Base-by-base conservation (phyloP, 257 asterid genomes). In the Penstemon newberryi region DNA sequence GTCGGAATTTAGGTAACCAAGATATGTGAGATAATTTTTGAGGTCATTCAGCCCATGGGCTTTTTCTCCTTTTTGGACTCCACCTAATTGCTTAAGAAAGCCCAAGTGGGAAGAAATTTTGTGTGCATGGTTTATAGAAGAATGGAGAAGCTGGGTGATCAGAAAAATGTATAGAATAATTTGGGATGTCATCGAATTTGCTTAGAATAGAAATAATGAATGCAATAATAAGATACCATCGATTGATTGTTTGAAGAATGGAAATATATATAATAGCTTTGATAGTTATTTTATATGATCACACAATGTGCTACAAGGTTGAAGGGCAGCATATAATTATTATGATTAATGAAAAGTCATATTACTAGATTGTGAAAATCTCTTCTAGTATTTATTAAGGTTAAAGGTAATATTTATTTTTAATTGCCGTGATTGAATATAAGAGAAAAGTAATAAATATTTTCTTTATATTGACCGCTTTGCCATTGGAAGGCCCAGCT, bases 11-110 rank as follows among this genome's bases (percentile, higher is more conserved):
- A 46, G 12, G n/a, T 71, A 66, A 12, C 70, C 77, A 0, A 71
- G 73, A 59, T 60, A 49, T 0, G 66, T 13, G 19, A 71, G 69
- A 38, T 76, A 41, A 8, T 66, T 65, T 72, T 71, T 66, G 1
- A 71, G 6, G 4, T 66, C 70, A 33, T 54, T 8, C 33, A 66
- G 11, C 3, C 70, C 70, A 65, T 42, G 3, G 0, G 3, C 37
- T 8, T 39, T 0, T 1, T 75, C 42, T 47, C 76, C 69, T 53
- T 52, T 65, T 55, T 41, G 42, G n/a, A 51, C 43, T 51, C 51
- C 63, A 37, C 18, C 45, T 37, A 73, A 55, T 67, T 45, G 54
- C 56, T 51, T 45, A 0, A 60, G 56, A 39, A 60, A 68, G 13
- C 12, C n/a, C 13, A 74, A 10, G 5, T 55, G 25, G 41, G 18